A percentile compares a stretch with the other conserved stretches of the same genome.
phyloP scores from a whole-genome alignment of 1,139 yeast species.

The Suhomyces anneliseae region DNA sequence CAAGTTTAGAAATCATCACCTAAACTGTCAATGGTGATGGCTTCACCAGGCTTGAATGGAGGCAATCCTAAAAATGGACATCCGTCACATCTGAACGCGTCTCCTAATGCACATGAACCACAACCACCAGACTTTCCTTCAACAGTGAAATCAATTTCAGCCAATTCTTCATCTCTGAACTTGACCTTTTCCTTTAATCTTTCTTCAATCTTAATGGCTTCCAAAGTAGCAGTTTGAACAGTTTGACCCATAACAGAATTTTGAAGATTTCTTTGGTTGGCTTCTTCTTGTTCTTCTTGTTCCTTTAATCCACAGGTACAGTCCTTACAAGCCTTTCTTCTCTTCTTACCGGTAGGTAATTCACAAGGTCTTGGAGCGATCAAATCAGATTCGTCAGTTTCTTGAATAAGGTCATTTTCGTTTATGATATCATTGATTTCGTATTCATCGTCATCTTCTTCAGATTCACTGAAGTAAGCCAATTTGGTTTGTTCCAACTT shows the following conservation, averaged over 20 bases:
- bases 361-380: constrained; percentile 52
- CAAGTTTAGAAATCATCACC: constrained; percentile 44
- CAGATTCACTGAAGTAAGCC: constrained; percentile 52
- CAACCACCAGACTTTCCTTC: constrained; percentile 96
- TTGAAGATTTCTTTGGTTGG: constrained; percentile 49
- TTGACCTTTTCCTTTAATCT: constrained; percentile 48
- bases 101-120: constrained; percentile 95
- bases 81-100: constrained; percentile 97
- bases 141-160: constrained; percentile 92
- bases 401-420: constrained; percentile 43
- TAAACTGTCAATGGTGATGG: constrained; percentile 50
- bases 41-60: constrained; percentile 96
- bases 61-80: constrained; percentile 97
- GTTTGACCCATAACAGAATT: constrained; percentile 45
- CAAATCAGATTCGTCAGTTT: constrained; percentile 28
- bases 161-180: constrained; percentile 63
- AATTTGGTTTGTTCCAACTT: constrained; percentile 50
- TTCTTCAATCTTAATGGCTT: constrained; percentile 55
- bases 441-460: constrained; percentile 39
- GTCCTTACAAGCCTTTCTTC: constrained; percentile 92
- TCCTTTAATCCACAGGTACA: constrained; percentile 97
- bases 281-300: constrained; percentile 58
- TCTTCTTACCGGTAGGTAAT: constrained; percentile 56
- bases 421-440: constrained; percentile 36
- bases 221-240: constrained; percentile 54